A percentile compares a stretch with the other conserved stretches of the same genome.
phyloP scores from a whole-genome alignment of 192 early-diverging fungal species.

The Coemansia sp. region DNA sequence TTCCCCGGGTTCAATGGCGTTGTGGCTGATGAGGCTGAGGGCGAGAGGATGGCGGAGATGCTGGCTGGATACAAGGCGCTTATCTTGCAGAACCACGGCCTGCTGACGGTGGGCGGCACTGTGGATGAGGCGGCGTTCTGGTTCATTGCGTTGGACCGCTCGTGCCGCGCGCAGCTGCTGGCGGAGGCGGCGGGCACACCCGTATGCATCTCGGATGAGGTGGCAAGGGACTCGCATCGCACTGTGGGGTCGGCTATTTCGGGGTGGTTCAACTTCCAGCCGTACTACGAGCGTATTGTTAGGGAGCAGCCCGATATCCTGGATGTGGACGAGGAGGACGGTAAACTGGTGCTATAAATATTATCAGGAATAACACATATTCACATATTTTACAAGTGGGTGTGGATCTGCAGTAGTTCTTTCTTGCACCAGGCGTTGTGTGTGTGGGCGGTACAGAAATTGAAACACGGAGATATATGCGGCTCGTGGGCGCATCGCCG shows the following conservation, averaged over 20 bases:
- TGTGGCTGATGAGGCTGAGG: constrained; percentile 59
- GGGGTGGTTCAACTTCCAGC: constrained; percentile 55
- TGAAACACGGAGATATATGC: constrained; percentile 36
- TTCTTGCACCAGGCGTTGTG: constrained; percentile 45
- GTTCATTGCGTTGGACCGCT: constrained; percentile 60
- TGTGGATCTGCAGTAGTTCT: constrained; percentile 22
- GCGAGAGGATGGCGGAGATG: constrained; percentile 51
- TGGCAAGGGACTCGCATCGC: constrained; percentile 25
- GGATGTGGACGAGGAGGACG: constrained; percentile 34
- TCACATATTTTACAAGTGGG: too few relatives aligned
- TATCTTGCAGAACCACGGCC: constrained; percentile 63
- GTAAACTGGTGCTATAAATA: constrained; percentile 12
- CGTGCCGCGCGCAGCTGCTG: constrained; percentile 57
- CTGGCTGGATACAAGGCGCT: constrained; percentile 56
- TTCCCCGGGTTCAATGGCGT: constrained; percentile 60
- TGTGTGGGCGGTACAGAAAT: constrained; percentile 41
- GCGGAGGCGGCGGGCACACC: constrained; percentile 54
- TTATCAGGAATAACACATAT: too few relatives aligned
- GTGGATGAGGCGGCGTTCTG: constrained; percentile 61
- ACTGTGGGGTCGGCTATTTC: constrained; percentile 38
- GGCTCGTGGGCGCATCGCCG: constrained; percentile 46
- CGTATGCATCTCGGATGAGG: constrained; percentile 22
- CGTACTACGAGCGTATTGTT: constrained; percentile 42
- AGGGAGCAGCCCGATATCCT: constrained; percentile 49
- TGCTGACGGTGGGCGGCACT: constrained; percentile 55